Evolutionary conservation across 495 filamentous ascomycete genomes (phyloP).

Genomic region (Penicillium malachiteum): DNA sequence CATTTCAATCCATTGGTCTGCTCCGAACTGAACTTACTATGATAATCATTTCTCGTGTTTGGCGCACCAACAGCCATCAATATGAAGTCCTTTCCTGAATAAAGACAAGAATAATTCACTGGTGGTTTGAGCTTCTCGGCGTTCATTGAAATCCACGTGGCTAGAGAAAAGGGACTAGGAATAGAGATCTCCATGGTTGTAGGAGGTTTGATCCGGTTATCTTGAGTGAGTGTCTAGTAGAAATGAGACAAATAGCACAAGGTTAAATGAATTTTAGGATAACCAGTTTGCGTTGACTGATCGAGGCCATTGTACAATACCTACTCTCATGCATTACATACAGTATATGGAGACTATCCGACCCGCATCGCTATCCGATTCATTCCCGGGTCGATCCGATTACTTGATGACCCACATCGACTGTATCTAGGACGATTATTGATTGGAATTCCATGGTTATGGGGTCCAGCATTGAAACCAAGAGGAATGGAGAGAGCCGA

Average conservation of each 20-base stretch:
- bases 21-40: slow-evolving; percentile 6
- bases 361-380: slow-evolving; percentile 16
- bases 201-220: background rate
- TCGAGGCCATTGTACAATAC: background rate
- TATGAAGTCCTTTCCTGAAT: slow-evolving; percentile 46
- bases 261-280: background rate
- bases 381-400: slow-evolving; percentile 14
- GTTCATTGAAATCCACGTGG: slow-evolving; percentile 68
- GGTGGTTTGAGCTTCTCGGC: slow-evolving; percentile 78
- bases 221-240: too few species aligned
- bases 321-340: background rate
- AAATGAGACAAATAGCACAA: background rate
- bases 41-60: slow-evolving; percentile 22
- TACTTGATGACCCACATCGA: background rate
- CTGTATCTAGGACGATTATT: background rate
- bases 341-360: background rate
- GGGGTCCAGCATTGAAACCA: background rate
- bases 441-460: background rate
- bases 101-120: slow-evolving; percentile 85
- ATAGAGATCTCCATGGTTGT: slow-evolving; percentile 7
- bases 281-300: background rate
- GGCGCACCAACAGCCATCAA: slow-evolving; percentile 22
- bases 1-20: too few species aligned
- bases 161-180: slow-evolving; percentile 8
- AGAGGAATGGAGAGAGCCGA: background rate